Evolutionary conservation across 805 yeast species (phyloP).

Genomic region (Lachancea lanzarotensis): DNA sequence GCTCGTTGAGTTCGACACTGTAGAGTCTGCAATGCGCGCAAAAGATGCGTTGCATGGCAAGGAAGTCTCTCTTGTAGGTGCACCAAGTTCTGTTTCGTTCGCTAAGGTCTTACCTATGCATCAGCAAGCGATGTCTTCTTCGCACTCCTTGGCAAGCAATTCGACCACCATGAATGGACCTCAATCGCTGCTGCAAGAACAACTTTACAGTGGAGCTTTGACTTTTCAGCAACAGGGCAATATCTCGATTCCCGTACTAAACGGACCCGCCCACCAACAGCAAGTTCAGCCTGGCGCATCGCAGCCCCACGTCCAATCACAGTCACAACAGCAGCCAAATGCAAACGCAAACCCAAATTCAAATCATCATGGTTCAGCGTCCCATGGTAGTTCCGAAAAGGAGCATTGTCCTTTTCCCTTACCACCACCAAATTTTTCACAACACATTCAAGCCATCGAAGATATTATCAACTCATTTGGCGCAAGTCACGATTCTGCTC

Average conservation of each 20-base stretch:
- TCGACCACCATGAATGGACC: slow-evolving; percentile 8
- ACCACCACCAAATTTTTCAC: slow-evolving; percentile 28
- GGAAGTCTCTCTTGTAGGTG: slow-evolving; percentile 70
- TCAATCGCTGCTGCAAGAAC: slow-evolving; percentile 31
- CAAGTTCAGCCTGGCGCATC: slow-evolving; percentile 6
- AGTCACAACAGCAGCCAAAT: background rate
- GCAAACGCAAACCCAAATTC: slow-evolving; percentile 11
- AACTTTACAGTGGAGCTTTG: slow-evolving; percentile 29
- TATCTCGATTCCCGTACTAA: slow-evolving; percentile 28
- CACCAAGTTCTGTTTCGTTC: slow-evolving; percentile 71
- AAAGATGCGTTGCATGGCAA: slow-evolving; percentile 72
- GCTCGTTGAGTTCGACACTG: slow-evolving; percentile 62
- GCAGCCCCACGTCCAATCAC: slow-evolving; percentile 2
- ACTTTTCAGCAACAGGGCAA: slow-evolving; percentile 31
- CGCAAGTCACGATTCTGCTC: slow-evolving; percentile 19
- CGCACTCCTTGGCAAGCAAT: slow-evolving; percentile 9
- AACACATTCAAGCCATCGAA: slow-evolving; percentile 14
- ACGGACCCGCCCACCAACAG: slow-evolving; percentile 17
- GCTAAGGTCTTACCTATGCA: slow-evolving; percentile 56
- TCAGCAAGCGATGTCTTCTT: slow-evolving; percentile 20
- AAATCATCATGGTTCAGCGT: slow-evolving; percentile 11
- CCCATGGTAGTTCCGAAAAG: slow-evolving; percentile 22
- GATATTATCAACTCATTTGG: slow-evolving; percentile 22
- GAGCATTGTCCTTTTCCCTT: slow-evolving; percentile 33
- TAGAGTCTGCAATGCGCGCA: slow-evolving; percentile 75